Percentiles rank a stretch among this genome's conserved stretches.
Evolutionary conservation across 805 yeast species (phyloP).

Genomic region (Tetrapisispora pingtungensis): DNA sequence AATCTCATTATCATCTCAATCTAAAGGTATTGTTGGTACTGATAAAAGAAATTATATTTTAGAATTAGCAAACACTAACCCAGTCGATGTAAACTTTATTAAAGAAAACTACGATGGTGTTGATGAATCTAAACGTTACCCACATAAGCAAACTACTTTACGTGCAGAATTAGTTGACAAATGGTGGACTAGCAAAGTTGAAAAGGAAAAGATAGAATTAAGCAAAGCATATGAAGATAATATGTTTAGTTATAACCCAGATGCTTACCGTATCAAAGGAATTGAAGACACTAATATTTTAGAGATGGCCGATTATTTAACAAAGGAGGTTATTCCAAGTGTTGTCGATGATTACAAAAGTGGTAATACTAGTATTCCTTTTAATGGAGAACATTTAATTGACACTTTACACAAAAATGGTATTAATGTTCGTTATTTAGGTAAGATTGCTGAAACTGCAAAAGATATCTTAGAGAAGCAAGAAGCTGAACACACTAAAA

Average conservation of each 20-base stretch:
- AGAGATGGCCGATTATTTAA: constrained; percentile 57
- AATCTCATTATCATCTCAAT: constrained; percentile 60
- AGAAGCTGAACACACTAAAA: constrained; percentile 13
- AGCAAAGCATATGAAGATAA: constrained; percentile 33
- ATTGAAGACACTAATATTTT: constrained; percentile 42
- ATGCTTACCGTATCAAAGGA: constrained; percentile 47
- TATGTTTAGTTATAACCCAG: constrained; percentile 63
- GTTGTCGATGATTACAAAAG: constrained; percentile 37
- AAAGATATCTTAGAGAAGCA: constrained; percentile 21
- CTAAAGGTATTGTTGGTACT: constrained; percentile 77
- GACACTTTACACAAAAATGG: constrained; percentile 66
- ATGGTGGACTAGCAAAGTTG: constrained; percentile 72
- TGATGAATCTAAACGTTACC: constrained; percentile 47
- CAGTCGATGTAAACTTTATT: constrained; percentile 69
- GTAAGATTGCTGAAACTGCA: constrained; percentile 33
- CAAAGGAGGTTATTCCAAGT: constrained; percentile 51
- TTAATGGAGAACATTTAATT: constrained; percentile 72
- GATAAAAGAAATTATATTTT: constrained; percentile 79
- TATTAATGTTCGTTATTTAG: constrained; percentile 82
- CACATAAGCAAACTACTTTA: constrained; percentile 68
- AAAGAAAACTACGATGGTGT: constrained; percentile 41
- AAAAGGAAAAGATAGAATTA: constrained; percentile 13
- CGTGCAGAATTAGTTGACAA: constrained; percentile 85
- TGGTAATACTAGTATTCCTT: constrained; percentile 48
- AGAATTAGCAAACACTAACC: constrained; percentile 77